phyloP scores from a whole-genome alignment of 2,329 filamentous ascomycete species.

The Trichoderma hamatum region DNA sequence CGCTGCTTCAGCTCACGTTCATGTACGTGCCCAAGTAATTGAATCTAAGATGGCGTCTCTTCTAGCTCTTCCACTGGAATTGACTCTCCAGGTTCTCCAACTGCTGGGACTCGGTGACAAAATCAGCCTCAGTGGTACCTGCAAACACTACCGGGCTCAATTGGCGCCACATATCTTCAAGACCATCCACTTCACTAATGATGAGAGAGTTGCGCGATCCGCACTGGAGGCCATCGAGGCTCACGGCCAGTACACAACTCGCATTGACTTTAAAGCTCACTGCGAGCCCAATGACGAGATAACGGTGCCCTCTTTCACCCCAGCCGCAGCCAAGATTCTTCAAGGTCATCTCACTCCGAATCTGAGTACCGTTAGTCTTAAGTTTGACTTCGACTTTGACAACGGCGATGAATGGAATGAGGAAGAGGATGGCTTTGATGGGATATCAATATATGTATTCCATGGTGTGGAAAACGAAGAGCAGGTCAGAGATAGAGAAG shows the following conservation, averaged over 20 bases:
- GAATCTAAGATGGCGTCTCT: not conserved
- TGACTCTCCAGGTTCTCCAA: not conserved
- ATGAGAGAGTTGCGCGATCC: slow-evolving; percentile 3
- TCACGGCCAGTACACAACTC: slow-evolving; percentile 1
- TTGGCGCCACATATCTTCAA: not conserved
- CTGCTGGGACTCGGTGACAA: not conserved
- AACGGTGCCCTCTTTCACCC: not conserved
- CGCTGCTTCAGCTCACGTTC: not conserved
- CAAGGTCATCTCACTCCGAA: slow-evolving; percentile 12
- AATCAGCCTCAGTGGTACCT: not conserved
- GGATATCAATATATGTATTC: not conserved
- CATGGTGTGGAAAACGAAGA: not conserved
- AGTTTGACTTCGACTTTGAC: not conserved
- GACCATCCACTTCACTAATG: slow-evolving; percentile 2
- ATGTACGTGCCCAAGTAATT: too few species aligned
- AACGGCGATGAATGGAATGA: slow-evolving; percentile 1
- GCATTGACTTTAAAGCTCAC: not conserved
- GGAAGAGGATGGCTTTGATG: not conserved
- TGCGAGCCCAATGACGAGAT: not conserved
- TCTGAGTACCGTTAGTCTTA: not conserved
- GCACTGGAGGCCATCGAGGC: not conserved
- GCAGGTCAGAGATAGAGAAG: not conserved
- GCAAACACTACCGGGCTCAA: not conserved
- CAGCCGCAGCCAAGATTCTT: not conserved
- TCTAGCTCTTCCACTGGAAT: slow-evolving; percentile 1